These are phyloP conservation scores for Hypholoma fasciculare DNA, from an alignment of 768 basidiomycete genomes.

Conservation along the genomic window DNA sequence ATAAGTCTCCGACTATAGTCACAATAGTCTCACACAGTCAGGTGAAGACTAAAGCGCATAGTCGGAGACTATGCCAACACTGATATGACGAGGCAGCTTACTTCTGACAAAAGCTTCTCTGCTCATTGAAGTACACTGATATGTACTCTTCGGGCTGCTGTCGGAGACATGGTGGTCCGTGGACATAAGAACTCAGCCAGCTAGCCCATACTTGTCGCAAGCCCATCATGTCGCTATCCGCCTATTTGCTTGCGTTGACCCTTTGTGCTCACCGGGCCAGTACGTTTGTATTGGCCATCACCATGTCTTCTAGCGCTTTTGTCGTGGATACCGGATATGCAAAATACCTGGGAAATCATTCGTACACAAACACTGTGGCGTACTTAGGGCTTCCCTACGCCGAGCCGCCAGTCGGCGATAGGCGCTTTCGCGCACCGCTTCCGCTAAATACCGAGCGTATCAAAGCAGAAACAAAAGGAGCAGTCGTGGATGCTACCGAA, in stretches of 20 bases:
- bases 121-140: no score
- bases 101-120: no score
- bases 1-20: no score
- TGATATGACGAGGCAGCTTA: no score
- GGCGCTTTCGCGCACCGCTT: conserved; percentile 52
- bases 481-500: conserved; percentile 46
- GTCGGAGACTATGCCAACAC: no score
- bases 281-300: conserved; percentile 9
- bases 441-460: conserved; percentile 53
- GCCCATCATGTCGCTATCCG: conserved; percentile 13
- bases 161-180: no score
- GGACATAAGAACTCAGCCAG: no score
- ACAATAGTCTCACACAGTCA: no score
- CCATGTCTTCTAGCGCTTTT: conserved; percentile 8
- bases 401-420: conserved; percentile 53
- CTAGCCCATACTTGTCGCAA: no score
- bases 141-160: no score
- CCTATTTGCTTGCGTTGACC: conserved; percentile 10
- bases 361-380: conserved; percentile 52
- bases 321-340: conserved; percentile 61
- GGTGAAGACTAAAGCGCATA: no score
- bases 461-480: conserved; percentile 29
- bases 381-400: conserved; percentile 63
- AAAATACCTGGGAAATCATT: conserved; percentile 53
- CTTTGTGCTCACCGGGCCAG: conserved; percentile 12